These are phyloP conservation scores for Rubia peregrina DNA, from an alignment of 305 asterid species.

Conservation along the genomic window DNA sequence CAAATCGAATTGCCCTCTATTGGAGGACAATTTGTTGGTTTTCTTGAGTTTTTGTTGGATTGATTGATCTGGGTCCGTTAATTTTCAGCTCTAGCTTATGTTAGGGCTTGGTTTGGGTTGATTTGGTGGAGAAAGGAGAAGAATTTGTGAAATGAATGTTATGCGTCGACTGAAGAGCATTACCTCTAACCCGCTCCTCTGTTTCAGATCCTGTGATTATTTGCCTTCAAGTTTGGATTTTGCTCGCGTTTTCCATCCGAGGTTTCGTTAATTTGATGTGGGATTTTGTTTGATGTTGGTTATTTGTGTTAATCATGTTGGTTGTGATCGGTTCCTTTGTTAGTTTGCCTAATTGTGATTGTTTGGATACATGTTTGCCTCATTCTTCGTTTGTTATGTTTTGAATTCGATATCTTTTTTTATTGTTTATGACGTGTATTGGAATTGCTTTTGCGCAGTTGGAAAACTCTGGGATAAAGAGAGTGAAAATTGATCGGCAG, in stretches of 20 bases:
- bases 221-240: not conserved
- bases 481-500: constrained; percentile 68
- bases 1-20: not conserved
- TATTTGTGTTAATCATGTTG: not conserved
- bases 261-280: not conserved
- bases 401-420: not conserved
- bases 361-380: not conserved
- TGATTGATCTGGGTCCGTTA: not conserved
- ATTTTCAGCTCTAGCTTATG: constrained; percentile 6
- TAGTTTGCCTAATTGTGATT: not conserved
- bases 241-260: not conserved
- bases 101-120: constrained; percentile 7
- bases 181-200: constrained; percentile 90
- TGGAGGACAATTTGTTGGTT: not conserved
- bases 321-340: not conserved
- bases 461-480: constrained; percentile 64
- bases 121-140: not conserved
- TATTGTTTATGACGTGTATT: constrained; percentile 6
- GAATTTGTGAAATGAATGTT: constrained; percentile 52
- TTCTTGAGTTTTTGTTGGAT: not conserved
- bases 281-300: not conserved
- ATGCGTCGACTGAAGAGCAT: constrained; percentile 99
- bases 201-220: constrained; percentile 90
- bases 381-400: not conserved
- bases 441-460: constrained; percentile 32